These are phyloP conservation scores for Lichtheimia ramosa DNA, from an alignment of 371 early-diverging fungal species.

Conservation along the genomic window DNA sequence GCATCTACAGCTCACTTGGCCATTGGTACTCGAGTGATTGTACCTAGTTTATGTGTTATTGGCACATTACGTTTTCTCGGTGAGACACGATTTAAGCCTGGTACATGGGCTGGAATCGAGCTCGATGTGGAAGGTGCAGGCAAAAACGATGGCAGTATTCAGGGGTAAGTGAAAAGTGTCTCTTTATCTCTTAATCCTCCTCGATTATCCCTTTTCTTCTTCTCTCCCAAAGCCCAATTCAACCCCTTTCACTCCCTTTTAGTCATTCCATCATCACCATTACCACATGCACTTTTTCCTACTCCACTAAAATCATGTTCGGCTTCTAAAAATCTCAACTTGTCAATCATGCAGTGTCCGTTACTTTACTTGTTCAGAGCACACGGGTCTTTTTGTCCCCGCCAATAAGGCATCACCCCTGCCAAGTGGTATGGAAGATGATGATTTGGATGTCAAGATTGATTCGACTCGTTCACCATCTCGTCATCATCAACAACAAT, in stretches of 20 bases:
- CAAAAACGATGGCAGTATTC: conserved; percentile 80
- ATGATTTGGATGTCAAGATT: conserved; percentile 1
- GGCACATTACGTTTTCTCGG: conserved; percentile 71
- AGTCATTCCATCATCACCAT: not conserved
- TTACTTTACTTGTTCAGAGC: conserved; percentile 68
- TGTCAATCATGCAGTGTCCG: conserved; percentile 30
- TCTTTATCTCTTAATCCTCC: conserved; percentile 4
- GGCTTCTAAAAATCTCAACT: no score
- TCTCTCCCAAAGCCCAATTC: not conserved
- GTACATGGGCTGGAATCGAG: conserved; percentile 83
- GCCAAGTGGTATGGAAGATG: conserved; percentile 8
- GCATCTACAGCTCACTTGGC: conserved; percentile 9
- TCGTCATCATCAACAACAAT: no score
- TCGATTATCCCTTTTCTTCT: conserved; percentile 7
- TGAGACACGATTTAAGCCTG: conserved; percentile 63
- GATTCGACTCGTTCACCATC: not conserved
- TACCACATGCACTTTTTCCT: conserved; percentile 6
- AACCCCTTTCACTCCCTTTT: conserved; percentile 2
- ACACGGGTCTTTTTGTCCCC: conserved; percentile 71
- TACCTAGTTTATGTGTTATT: conserved; percentile 54
- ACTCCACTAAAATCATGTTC: not conserved
- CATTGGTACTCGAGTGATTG: conserved; percentile 59
- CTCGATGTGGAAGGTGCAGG: conserved; percentile 73
- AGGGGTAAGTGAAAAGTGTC: conserved; percentile 49
- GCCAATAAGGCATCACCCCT: conserved; percentile 48